Evolutionary conservation across 2,329 filamentous ascomycete species (phyloP), one percentile per base, ranked within the genome.

Genomic region (Polychaeton citri): DNA sequence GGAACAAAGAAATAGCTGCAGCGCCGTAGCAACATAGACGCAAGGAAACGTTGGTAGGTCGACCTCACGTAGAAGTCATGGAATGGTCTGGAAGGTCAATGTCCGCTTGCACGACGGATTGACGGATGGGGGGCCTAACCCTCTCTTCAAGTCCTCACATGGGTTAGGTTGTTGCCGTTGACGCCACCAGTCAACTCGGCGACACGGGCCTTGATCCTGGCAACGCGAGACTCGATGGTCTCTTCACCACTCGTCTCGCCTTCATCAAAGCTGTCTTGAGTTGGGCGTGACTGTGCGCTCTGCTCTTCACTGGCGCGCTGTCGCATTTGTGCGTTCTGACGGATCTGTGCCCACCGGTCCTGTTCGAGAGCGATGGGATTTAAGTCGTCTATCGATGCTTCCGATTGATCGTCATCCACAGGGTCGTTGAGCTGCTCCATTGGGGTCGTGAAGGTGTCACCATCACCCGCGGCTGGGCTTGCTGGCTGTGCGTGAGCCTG

Each of bases 181-280:
- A 16, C 13, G 18, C 12, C 17, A 17, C 56, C 55, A 2, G 90
- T 98, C 49, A 98, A 64, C 59, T 95, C 86, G 35, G 90, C 90
- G 39, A 98, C 90, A 43, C 90, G 80, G 41, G 90, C 90, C 65
- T 95, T 96, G 71, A 98, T 98, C 44, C 90, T 82, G 33, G 90
- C 90, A 40, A 96, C 90, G 46, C 90, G 83, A 33, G 86, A 87
- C 61, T 98, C 90, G 52, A 96, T 96, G 21, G 87, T 85, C 69
- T 94, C 88, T 71, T 96, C 88, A 38, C 83, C 86, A 53, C 82
- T 93, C n/a, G 83, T 90, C 48, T 93, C 85, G n/a, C 73, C 76
- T 50, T 90, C 85, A 43, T 88, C 84, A 39, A 78, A 76, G 16
- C 72, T 49, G 42, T 62, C 66, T 47, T 74, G 66, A 30, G 65